phyloP scores from a whole-genome alignment of 2,329 filamentous ascomycete species.

The Botrytis squamosa region DNA sequence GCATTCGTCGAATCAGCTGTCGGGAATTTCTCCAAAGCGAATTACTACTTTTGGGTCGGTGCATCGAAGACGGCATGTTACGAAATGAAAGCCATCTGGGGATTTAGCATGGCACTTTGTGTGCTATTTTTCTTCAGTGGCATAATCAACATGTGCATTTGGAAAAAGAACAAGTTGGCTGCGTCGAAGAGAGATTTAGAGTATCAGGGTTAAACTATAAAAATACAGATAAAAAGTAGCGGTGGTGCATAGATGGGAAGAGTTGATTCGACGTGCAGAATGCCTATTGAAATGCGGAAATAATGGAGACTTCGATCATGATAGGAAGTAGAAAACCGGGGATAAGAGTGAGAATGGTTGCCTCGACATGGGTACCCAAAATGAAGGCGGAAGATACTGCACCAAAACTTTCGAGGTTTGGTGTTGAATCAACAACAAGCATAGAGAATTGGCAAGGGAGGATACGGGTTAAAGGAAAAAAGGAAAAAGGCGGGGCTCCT shows the following conservation, averaged over 20 bases:
- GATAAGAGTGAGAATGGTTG: neutral
- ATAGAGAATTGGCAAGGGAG: neutral
- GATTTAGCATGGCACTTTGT: conserved; percentile 75
- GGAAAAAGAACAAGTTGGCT: conserved; percentile 41
- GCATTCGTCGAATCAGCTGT: conserved; percentile 47
- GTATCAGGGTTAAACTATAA: neutral
- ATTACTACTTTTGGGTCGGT: conserved; percentile 51
- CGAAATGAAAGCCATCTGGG: conserved; percentile 86
- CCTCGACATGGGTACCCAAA: neutral
- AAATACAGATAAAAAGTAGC: neutral
- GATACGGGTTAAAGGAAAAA: neutral
- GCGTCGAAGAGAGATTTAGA: conserved; percentile 29
- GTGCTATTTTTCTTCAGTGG: conserved; percentile 66
- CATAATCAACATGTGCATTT: conserved; percentile 58
- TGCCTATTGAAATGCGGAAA: neutral
- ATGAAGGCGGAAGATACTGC: neutral
- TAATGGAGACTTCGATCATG: neutral
- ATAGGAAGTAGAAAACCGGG: neutral
- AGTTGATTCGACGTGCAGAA: neutral
- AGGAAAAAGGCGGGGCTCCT: neutral
- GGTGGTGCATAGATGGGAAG: neutral
- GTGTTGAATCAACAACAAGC: neutral
- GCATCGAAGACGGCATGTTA: conserved; percentile 66
- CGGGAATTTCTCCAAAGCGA: conserved; percentile 45
- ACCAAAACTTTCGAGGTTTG: neutral